Evolutionary conservation across 768 basidiomycete species (phyloP).

Genomic region (Boletus sp.): DNA sequence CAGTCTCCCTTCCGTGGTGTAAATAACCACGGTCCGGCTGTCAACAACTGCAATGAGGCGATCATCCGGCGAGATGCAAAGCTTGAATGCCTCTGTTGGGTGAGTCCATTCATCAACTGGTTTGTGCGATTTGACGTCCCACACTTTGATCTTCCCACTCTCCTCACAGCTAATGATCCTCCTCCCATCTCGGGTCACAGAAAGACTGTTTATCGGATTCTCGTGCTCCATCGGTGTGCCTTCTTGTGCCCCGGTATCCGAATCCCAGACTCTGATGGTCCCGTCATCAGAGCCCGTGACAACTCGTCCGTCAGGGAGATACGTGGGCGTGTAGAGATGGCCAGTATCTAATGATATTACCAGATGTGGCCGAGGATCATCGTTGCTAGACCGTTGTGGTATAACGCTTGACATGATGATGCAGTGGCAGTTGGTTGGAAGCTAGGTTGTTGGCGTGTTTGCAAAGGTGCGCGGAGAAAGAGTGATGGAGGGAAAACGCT

Average conservation of each 20-base stretch:
- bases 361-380: neutral
- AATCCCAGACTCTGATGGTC: neutral
- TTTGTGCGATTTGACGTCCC: neutral
- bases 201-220: fast-evolving
- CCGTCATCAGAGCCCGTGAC: neutral
- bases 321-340: neutral
- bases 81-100: too few species aligned
- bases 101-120: neutral
- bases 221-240: neutral
- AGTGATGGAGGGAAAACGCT: too few species aligned
- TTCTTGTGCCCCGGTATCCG: neutral
- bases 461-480: neutral
- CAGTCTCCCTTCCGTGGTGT: too few species aligned
- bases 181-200: neutral
- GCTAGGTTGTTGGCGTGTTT: neutral
- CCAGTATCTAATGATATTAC: neutral
- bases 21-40: too few species aligned
- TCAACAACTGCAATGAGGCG: too few species aligned
- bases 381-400: neutral
- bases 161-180: neutral
- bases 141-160: neutral
- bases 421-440: neutral
- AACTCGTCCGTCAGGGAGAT: constrained; percentile 4
- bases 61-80: too few species aligned
- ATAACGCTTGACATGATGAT: neutral